phyloP scores from a whole-genome alignment of 345 rosid genomes.

The Citrus inodora region DNA sequence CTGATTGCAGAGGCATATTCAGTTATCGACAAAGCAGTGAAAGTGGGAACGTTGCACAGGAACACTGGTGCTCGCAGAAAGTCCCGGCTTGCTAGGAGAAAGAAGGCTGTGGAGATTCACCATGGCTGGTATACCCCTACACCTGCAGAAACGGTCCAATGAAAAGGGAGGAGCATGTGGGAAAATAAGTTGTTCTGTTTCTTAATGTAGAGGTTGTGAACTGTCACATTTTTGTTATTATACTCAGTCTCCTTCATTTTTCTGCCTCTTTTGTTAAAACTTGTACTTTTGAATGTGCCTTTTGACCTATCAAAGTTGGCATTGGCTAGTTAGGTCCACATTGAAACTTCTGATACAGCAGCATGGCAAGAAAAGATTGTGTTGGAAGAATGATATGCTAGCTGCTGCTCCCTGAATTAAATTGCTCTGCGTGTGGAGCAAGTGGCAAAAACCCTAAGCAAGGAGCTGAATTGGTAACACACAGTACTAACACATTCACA shows the following conservation, averaged over 20 bases:
- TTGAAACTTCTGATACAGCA: background rate
- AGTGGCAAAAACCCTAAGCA: background rate
- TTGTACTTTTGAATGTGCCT: background rate
- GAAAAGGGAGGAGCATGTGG: background rate
- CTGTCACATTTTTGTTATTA: conserved; percentile 1
- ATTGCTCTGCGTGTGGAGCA: background rate
- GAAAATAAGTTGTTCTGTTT: background rate
- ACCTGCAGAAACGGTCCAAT: conserved; percentile 33
- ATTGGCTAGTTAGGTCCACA: background rate
- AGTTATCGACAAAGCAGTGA: conserved; percentile 80
- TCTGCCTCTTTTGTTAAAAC: background rate
- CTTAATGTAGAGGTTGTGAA: conserved; percentile 7
- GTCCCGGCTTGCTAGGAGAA: conserved; percentile 87
- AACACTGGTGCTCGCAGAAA: conserved; percentile 84
- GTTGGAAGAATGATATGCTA: background rate
- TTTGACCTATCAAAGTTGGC: background rate
- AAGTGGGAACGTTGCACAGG: conserved; percentile 65
- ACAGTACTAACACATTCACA: background rate
- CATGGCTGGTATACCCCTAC: conserved; percentile 88
- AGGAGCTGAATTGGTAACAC: background rate
- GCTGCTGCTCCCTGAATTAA: background rate
- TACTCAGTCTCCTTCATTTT: background rate
- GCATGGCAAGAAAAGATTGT: background rate
- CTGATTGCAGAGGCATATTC: conserved; percentile 88
- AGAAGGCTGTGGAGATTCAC: conserved; percentile 82